Percentiles rank a stretch among this genome's conserved stretches.
Conservation (phyloP, 2,329 filamentous ascomycete species). For the Fusarium bactridioides region DNA sequence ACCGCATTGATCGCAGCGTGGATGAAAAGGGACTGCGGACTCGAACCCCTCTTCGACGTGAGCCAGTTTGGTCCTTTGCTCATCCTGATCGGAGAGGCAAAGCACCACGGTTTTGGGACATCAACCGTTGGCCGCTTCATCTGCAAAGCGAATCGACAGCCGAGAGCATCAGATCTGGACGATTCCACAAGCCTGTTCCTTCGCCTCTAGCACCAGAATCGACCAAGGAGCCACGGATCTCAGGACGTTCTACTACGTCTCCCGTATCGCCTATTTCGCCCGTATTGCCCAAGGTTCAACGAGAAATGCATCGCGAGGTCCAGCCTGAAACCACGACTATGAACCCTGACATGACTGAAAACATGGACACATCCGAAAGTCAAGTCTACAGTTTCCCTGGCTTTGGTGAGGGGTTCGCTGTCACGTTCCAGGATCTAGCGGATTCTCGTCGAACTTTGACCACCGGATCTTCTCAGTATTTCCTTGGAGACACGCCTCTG, state of each 20-base stretch:
- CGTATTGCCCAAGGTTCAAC: background rate
- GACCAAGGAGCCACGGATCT: background rate
- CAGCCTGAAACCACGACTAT: background rate
- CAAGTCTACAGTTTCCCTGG: background rate
- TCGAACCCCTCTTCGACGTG: conserved; percentile 34
- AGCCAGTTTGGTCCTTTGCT: conserved; percentile 46
- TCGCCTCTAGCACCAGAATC: background rate
- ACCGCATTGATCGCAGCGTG: conserved; percentile 40
- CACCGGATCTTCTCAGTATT: conserved; percentile 38
- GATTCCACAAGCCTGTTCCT: background rate
- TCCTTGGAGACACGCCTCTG: conserved; percentile 43
- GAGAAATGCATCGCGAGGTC: background rate
- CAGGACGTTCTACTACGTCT: background rate
- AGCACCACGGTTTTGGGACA: conserved; percentile 50
- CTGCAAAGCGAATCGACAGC: conserved; percentile 47
- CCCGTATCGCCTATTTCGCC: background rate
- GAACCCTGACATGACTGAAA: background rate
- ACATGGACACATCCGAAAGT: background rate
- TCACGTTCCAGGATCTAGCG: conserved; percentile 26
- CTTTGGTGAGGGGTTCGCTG: conserved; percentile 2
- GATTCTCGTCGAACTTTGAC: conserved; percentile 33
- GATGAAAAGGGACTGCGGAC: conserved; percentile 19
- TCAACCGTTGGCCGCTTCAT: conserved; percentile 58
- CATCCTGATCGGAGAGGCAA: conserved; percentile 32
- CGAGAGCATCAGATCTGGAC: conserved; percentile 1